Evolutionary conservation across 2,329 filamentous ascomycete species (phyloP), one percentile per base, ranked within the genome.

Genomic region (Dryadomyces quercivorus): DNA sequence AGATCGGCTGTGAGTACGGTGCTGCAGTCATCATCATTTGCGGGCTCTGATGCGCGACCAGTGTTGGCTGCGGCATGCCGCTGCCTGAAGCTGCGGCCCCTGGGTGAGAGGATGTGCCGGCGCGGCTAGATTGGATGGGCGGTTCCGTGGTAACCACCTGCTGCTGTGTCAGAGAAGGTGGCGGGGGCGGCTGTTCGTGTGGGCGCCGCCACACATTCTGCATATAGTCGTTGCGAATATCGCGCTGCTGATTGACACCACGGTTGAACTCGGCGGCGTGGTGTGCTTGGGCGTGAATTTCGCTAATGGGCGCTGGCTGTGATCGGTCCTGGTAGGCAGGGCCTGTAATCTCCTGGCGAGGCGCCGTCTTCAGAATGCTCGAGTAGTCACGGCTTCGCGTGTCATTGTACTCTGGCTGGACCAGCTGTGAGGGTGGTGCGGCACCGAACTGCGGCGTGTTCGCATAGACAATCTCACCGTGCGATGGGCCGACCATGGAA

Each of bases 211-310:
- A 97, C 60, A 90, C 79, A 54, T 82, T 83, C 54, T 92, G 84
- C 59, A 95, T 75, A 61, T 89, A 94, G 56, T 91, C 84, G 56
- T 77, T 80, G 56, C 93, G 86, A 69, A 86, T 84, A 43, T 82
- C 82, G 56, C 92, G 85, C 67, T 91, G 86, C 61, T 86, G 80
- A 63, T 86, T 89, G 52, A 97, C 75, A 49, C 80, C 79, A 63
- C 93, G 89, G 72, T 92, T 97, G 72, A 86, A 95, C 61, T 97
- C 92, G 56, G 89, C 88, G 18, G 92, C 86, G 59, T 95, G 88
- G 51, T 88, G 82, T 31, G 90, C 88, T 67, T 96, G 90, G 48
- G 86, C 85, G 60, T 93, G 76, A 53, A 97, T 82, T 63, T 97
- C 92, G 49, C 80, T 75, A 31, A 88, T 77, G 34, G 84, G 81